Percentiles rank a stretch among this genome's conserved stretches.
These are phyloP conservation scores for Leccinum variicolor DNA, from an alignment of 768 basidiomycete genomes.

Conservation along the genomic window DNA sequence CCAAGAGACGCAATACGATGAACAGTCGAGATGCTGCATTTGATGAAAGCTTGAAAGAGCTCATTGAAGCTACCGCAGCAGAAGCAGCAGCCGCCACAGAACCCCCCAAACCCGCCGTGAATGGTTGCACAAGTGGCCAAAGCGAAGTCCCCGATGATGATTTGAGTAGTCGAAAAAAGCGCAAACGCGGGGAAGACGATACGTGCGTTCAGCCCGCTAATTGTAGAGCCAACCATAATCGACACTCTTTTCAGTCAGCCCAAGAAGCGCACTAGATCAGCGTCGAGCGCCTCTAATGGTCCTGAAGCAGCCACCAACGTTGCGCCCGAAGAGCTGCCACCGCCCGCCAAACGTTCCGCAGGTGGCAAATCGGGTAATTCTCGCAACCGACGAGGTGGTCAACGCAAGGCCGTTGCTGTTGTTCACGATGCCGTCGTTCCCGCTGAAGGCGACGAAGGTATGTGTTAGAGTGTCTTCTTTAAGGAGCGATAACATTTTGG, in stretches of 20 bases:
- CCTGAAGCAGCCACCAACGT: conserved; percentile 37
- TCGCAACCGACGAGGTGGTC: conserved; percentile 32
- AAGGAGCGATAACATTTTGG: neutral
- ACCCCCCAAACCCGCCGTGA: conserved; percentile 30
- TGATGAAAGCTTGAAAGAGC: conserved; percentile 80
- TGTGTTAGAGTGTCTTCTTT: conserved; percentile 22
- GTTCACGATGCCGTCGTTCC: conserved; percentile 22
- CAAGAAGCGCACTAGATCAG: conserved; percentile 75
- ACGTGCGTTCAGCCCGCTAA: conserved; percentile 41
- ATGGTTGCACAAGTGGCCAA: conserved; percentile 40
- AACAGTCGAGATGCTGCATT: conserved; percentile 94
- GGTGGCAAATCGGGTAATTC: conserved; percentile 26
- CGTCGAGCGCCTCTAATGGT: conserved; percentile 66
- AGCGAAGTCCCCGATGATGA: conserved; percentile 50
- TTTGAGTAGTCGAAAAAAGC: conserved; percentile 53
- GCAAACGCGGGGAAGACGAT: conserved; percentile 76
- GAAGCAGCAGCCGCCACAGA: conserved; percentile 59
- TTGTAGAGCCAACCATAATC: conserved; percentile 3
- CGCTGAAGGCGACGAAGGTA: conserved; percentile 66
- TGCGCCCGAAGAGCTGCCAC: conserved; percentile 39
- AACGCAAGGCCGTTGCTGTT: conserved; percentile 22
- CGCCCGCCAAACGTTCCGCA: conserved; percentile 31
- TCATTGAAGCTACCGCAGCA: conserved; percentile 70
- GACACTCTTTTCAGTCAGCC: conserved; percentile 35
- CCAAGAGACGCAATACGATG: conserved; percentile 94